These are phyloP conservation scores for Senna siamea DNA, from an alignment of 306 rosid species.

Conservation along the genomic window DNA sequence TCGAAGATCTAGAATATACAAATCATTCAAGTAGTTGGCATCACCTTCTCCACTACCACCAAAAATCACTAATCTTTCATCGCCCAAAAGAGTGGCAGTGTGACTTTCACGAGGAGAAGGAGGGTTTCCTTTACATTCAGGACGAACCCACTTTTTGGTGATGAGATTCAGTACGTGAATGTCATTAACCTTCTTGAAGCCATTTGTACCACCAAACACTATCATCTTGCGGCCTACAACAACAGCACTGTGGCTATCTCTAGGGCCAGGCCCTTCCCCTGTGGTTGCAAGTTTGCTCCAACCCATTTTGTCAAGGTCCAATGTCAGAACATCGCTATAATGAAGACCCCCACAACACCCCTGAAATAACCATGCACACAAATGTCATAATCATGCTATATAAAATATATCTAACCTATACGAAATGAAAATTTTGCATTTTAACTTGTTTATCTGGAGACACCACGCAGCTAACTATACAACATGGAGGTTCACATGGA, in stretches of 20 bases:
- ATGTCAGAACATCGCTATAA: constrained; percentile 78
- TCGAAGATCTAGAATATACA: constrained; percentile 74
- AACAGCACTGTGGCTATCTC: constrained; percentile 92
- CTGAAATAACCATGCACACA: constrained; percentile 47
- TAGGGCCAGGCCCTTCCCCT: constrained; percentile 88
- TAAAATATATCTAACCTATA: too few species aligned
- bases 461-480: too few species aligned
- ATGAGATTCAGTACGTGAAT: constrained; percentile 71
- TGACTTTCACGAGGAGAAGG: constrained; percentile 97
- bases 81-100: constrained; percentile 74
- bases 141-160: constrained; percentile 74
- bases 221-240: constrained; percentile 70
- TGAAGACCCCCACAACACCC: constrained; percentile 97
- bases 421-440: too few species aligned
- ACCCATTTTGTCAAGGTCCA: constrained; percentile 72
- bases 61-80: constrained; percentile 70
- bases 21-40: constrained; percentile 80
- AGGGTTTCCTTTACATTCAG: constrained; percentile 71
- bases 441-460: too few species aligned
- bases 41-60: constrained; percentile 99
- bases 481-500: constrained; percentile 8
- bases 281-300: constrained; percentile 71
- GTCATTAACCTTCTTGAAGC: constrained; percentile 84
- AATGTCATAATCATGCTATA: too few species aligned
- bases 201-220: constrained; percentile 96